Evolutionary conservation across 495 filamentous ascomycete genomes (phyloP).

Genomic region (Lophium mytilinum): DNA sequence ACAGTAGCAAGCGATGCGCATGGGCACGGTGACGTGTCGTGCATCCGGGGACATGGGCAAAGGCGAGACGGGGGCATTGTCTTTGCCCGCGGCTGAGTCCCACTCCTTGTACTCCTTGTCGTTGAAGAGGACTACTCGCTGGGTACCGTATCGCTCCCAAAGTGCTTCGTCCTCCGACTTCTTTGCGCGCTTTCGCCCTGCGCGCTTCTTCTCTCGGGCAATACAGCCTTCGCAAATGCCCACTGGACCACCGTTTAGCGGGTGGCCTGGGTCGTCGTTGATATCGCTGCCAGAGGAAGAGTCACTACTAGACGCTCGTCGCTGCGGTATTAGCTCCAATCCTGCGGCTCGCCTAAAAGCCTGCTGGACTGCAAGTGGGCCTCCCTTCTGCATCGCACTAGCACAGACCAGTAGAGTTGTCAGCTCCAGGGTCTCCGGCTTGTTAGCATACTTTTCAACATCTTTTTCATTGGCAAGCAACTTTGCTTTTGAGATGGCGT

Average conservation of each 20-base stretch:
- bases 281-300: constrained; percentile 26
- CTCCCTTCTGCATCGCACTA: constrained; percentile 77
- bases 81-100: constrained; percentile 42
- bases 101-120: constrained; percentile 85
- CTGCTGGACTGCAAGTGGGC: constrained; percentile 41
- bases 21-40: constrained; percentile 71
- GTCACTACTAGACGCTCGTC: constrained; percentile 28
- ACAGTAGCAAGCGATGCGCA: constrained; percentile 98
- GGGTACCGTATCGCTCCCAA: constrained; percentile 68
- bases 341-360: constrained; percentile 58
- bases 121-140: constrained; percentile 88
- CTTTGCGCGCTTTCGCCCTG: constrained; percentile 79
- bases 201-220: constrained; percentile 75
- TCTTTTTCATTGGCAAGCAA: constrained; percentile 45
- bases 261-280: constrained; percentile 52
- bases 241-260: constrained; percentile 76
- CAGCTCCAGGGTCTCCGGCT: constrained; percentile 70
- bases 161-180: constrained; percentile 76
- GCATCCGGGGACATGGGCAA: constrained; percentile 34
- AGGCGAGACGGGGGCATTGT: neutral
- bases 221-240: constrained; percentile 80
- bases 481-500: constrained; percentile 89
- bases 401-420: constrained; percentile 77
- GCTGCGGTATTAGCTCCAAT: constrained; percentile 13
- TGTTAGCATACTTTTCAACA: constrained; percentile 46